A percentile compares a stretch with the other conserved stretches of the same genome.
These are phyloP conservation scores for Adansonia rubrostipa DNA, from an alignment of 441 rosid species.

Conservation along the genomic window DNA sequence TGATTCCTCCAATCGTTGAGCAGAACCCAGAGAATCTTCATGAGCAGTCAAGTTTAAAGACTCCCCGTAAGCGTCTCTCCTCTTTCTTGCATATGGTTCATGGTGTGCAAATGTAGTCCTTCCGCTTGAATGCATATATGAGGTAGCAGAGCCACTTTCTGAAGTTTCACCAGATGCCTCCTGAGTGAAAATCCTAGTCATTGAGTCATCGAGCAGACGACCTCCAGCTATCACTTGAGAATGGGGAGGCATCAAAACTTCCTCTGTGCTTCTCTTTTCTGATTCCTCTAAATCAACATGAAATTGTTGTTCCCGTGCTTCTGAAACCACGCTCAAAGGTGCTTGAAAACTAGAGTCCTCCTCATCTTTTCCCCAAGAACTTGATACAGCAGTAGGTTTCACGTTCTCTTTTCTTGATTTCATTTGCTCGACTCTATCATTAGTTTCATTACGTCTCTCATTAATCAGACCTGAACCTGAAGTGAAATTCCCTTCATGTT, in stretches of 20 bases:
- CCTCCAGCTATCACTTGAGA: constrained; percentile 55
- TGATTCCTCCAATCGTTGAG: constrained; percentile 62
- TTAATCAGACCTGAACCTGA: constrained; percentile 38
- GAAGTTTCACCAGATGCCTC: constrained; percentile 43
- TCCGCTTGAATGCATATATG: constrained; percentile 39
- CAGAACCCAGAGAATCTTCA: constrained; percentile 72
- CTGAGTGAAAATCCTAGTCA: constrained; percentile 39
- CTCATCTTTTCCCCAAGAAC: constrained; percentile 42
- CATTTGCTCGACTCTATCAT: constrained; percentile 37
- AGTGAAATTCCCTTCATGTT: constrained; percentile 45
- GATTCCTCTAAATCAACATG: constrained; percentile 38
- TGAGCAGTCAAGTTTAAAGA: constrained; percentile 33
- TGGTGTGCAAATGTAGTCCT: constrained; percentile 33
- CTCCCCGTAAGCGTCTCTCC: constrained; percentile 40
- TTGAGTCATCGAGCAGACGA: constrained; percentile 34
- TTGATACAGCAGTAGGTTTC: constrained; percentile 32
- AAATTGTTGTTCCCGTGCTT: constrained; percentile 37
- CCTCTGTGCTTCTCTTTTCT: constrained; percentile 48
- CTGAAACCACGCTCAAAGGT: constrained; percentile 43
- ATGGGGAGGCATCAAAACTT: constrained; percentile 58
- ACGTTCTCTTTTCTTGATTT: constrained; percentile 38
- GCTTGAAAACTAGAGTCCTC: constrained; percentile 49
- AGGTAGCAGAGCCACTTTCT: constrained; percentile 46
- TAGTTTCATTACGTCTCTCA: constrained; percentile 41
- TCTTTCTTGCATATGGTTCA: constrained; percentile 37